These are phyloP conservation scores for Pichia sp. DNA, from an alignment of 1,139 yeast species.

Conservation along the genomic window DNA sequence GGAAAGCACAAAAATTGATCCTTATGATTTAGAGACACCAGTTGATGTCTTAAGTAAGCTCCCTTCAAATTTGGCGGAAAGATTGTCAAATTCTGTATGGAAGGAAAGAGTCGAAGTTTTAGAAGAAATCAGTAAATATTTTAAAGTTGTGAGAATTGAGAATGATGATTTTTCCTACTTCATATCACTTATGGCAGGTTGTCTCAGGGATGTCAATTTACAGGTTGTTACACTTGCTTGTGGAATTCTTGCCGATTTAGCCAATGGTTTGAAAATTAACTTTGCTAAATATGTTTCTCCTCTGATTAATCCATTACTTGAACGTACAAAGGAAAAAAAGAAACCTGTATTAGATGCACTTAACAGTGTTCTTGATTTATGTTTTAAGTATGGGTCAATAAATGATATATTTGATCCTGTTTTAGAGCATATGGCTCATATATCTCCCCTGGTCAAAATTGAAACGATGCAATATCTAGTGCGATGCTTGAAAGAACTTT, in stretches of 20 bases:
- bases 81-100: conserved; percentile 68
- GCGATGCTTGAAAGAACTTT: conserved; percentile 48
- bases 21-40: conserved; percentile 48
- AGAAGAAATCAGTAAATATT: conserved; percentile 52
- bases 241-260: conserved; percentile 53
- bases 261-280: conserved; percentile 54
- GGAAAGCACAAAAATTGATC: conserved; percentile 32
- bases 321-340: conserved; percentile 85
- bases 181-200: conserved; percentile 54
- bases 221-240: conserved; percentile 83
- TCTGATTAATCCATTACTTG: conserved; percentile 60
- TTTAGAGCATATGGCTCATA: conserved; percentile 55
- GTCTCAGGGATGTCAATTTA: conserved; percentile 83
- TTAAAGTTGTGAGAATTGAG: conserved; percentile 40
- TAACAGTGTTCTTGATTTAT: conserved; percentile 55
- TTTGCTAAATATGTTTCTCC: conserved; percentile 50
- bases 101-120: conserved; percentile 85
- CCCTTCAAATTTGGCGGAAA: conserved; percentile 52
- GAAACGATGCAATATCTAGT: conserved; percentile 60
- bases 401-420: conserved; percentile 58
- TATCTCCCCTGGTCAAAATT: conserved; percentile 77
- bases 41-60: conserved; percentile 57
- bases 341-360: conserved; percentile 69
- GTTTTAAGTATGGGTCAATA: conserved; percentile 46
- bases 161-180: conserved; percentile 66